Base-by-base conservation (phyloP, 805 yeast genomes). In the Candida gorgasii region DNA sequence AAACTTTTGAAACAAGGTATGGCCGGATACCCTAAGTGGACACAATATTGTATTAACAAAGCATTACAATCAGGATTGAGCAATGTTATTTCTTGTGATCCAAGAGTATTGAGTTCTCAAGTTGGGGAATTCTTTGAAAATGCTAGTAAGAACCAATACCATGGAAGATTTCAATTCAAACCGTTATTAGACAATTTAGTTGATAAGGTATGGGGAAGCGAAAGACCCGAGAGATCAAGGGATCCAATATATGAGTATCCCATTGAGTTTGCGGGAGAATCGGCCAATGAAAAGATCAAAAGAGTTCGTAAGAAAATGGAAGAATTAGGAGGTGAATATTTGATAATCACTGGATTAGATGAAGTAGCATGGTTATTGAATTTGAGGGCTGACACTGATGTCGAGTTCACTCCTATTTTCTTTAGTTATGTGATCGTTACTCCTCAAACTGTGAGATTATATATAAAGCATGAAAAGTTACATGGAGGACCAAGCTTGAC, bases 341-440 rank as follows among this genome's bases (percentile, higher is more conserved):
- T 87, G 35, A 67, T 89, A 11, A 49, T 56, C 1, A 53, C 58
- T 11, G 82, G 90, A 0, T 66, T 90, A 42, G 97, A 92, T 65
- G 96, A 90, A 53, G 78, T 89, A 43, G 93, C 96, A 4, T 90
- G 97, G 97, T 66, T 89, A 32, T 57, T 76, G 45, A 77, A 77
- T 48, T 58, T 78, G 43, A 79, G 99, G 49, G 87, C 90, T 4
- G 77, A 63, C 36, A 46, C 75, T 16, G 98, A 92, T 59, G 83
- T 92, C 45, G 83, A 82, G 4, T 92, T 76, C 58, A 84, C 84
- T 55, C 97, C 98, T 0, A 92, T 89, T 1, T 93, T 92, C 59
- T 89, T 81, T 63, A 72, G 90, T 7, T 86, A 82, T 53, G 68
- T 79, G 1, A 58, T 76, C 1, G 46, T 72, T 14, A 52, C 64